These are phyloP conservation scores for Cryptococcus wingfieldii DNA, from an alignment of 1,284 basidiomycete species.

Conservation along the genomic window DNA sequence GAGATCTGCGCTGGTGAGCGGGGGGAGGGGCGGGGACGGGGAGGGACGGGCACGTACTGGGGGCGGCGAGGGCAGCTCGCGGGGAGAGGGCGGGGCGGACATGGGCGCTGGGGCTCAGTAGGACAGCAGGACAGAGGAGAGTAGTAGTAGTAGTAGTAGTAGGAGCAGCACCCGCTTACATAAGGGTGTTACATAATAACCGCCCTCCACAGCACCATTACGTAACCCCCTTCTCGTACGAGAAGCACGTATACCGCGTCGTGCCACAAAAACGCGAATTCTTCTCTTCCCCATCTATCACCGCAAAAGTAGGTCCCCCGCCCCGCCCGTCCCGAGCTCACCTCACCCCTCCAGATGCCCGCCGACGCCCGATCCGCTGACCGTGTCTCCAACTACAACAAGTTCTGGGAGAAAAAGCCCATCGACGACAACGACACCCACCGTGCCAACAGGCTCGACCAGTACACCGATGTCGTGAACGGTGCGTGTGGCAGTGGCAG, in stretches of 20 bases:
- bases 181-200: too few relatives aligned
- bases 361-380: constrained; percentile 71
- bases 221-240: neutral
- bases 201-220: too few relatives aligned
- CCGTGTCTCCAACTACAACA: constrained; percentile 86
- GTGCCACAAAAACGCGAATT: neutral
- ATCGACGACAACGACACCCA: constrained; percentile 65
- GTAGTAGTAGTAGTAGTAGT: too few relatives aligned
- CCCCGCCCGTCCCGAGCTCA: neutral
- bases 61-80: neutral
- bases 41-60: constrained; percentile 8
- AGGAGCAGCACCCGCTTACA: too few relatives aligned
- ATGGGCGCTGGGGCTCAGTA: neutral
- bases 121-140: too few relatives aligned
- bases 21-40: neutral
- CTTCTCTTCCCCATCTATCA: neutral
- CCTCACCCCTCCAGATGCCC: constrained; percentile 19
- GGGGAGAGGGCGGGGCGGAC: neutral
- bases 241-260: neutral
- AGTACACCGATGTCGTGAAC: constrained; percentile 92
- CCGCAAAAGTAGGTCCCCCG: neutral
- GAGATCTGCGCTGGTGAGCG: constrained; percentile 20
- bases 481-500: constrained; percentile 53
- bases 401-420: constrained; percentile 89
- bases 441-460: constrained; percentile 70